phyloP scores from a whole-genome alignment of 768 basidiomycete genomes.

The Hortiboletus flavorubellus region DNA sequence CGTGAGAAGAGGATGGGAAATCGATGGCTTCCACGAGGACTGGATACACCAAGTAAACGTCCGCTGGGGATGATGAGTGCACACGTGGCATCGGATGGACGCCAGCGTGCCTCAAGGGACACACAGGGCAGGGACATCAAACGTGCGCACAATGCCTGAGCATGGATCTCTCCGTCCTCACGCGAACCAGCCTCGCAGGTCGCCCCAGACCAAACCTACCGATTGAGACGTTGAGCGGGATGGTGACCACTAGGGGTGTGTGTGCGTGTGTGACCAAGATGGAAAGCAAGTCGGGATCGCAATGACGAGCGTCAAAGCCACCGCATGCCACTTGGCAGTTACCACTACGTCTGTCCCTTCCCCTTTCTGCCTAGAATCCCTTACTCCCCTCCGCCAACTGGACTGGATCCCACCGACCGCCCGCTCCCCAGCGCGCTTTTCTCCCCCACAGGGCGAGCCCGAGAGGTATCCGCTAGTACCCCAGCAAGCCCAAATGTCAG shows the following conservation, averaged over 20 bases:
- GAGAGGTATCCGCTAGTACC: not conserved
- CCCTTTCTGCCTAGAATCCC: not conserved
- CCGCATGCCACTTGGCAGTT: too few species aligned
- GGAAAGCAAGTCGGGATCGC: conserved; percentile 8
- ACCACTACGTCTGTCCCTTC: not conserved
- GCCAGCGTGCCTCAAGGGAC: too few species aligned
- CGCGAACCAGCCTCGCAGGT: too few species aligned
- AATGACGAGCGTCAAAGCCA: not conserved
- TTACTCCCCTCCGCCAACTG: not conserved
- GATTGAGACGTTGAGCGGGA: not conserved
- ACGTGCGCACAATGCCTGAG: not conserved
- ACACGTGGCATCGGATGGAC: not conserved
- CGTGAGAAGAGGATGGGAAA: too few species aligned
- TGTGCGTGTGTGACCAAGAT: conserved; percentile 14
- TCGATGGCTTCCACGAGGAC: too few species aligned
- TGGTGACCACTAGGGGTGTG: not conserved
- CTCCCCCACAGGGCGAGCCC: not conserved
- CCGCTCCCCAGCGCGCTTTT: not conserved
- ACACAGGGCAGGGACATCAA: not conserved
- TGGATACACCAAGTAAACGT: too few species aligned
- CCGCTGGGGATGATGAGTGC: too few species aligned
- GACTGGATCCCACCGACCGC: conserved; percentile 13
- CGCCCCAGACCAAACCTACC: too few species aligned
- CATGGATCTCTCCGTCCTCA: too few species aligned
- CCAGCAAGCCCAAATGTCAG: conserved; percentile 14